Base-by-base conservation (phyloP, 2,329 filamentous ascomycete genomes). In the Ophiocordyceps sinensis region DNA sequence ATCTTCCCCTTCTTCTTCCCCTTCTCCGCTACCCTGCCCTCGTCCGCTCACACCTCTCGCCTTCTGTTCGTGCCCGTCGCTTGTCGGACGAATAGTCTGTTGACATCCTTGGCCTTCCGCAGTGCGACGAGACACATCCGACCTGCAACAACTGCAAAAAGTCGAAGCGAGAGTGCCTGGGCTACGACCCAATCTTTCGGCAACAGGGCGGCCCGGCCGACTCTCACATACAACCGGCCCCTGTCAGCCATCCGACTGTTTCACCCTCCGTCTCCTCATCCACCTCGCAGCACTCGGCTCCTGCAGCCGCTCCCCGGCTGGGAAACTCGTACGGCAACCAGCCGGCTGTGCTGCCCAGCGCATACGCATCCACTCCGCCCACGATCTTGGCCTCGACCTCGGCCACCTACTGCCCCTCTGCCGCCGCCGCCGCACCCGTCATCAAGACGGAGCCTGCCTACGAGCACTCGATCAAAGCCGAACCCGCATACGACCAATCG, bases 101-200 rank as follows among this genome's bases (percentile, higher is more conserved):
- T 58, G 53, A 53, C 51, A 45, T 50, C 38, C 40, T 49, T 44
- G 50, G 43, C 49, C 45, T 47, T 26, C 45, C 51, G 50, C 60
- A 95, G 91, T 98, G 91, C 66, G 91, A 96, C 75, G 91, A 98
- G 70, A 79, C 78, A 45, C 87, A 94, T 62, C 91, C 91, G 19
- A 79, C 82, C 45, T 98, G 91, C 70, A 80, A 86, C 65, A 86
- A 91, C 57, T 91, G 85, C 65, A 80, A 82, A 56, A 91, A 91
- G 61, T 87, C 82, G 51, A 91, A 89, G 64, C 83, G 85, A 55
- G 84, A 89, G 53, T 91, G 85, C 56, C 59, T 87, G 38, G 85
- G 85, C 42, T 91, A 91, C 73, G 85, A 91, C 55, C 84, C 85
- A 31, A 85, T 89, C 54, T 91, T 89, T 66, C 85, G 86, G 62